phyloP scores from a whole-genome alignment of 345 rosid species.

The Acer negundo region DNA sequence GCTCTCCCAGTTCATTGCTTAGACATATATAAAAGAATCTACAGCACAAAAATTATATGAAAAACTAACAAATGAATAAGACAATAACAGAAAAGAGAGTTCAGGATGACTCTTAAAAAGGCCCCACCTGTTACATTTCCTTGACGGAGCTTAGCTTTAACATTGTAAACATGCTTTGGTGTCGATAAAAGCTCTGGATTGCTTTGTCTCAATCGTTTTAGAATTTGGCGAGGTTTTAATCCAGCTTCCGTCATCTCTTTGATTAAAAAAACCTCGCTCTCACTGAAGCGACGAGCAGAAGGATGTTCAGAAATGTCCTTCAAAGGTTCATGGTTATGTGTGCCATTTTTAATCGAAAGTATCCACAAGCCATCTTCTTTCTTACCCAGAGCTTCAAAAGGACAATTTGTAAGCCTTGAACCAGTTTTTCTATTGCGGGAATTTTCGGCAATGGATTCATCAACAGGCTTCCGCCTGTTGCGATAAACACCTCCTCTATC shows the following conservation, averaged over 20 bases:
- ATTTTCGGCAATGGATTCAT: slow-evolving; percentile 45
- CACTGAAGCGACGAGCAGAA: slow-evolving; percentile 62
- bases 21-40: neutral
- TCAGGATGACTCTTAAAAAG: neutral
- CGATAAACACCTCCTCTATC: slow-evolving; percentile 68
- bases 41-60: neutral
- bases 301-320: slow-evolving; percentile 70
- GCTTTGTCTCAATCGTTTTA: slow-evolving; percentile 67
- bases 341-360: slow-evolving; percentile 57
- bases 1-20: neutral
- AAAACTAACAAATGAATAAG: neutral
- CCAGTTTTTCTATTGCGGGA: slow-evolving; percentile 51
- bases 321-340: slow-evolving; percentile 70
- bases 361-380: slow-evolving; percentile 71
- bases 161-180: slow-evolving; percentile 77
- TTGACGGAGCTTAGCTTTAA: slow-evolving; percentile 69
- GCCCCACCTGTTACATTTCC: slow-evolving; percentile 53
- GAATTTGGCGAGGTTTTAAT: slow-evolving; percentile 68
- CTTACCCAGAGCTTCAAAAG: slow-evolving; percentile 69
- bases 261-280: slow-evolving; percentile 54
- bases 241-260: slow-evolving; percentile 81
- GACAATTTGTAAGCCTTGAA: slow-evolving; percentile 70
- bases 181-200: slow-evolving; percentile 69
- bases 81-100: neutral
- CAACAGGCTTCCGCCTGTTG: slow-evolving; percentile 52